phyloP scores from a whole-genome alignment of 768 basidiomycete genomes.

The Agaricus subrufescens region DNA sequence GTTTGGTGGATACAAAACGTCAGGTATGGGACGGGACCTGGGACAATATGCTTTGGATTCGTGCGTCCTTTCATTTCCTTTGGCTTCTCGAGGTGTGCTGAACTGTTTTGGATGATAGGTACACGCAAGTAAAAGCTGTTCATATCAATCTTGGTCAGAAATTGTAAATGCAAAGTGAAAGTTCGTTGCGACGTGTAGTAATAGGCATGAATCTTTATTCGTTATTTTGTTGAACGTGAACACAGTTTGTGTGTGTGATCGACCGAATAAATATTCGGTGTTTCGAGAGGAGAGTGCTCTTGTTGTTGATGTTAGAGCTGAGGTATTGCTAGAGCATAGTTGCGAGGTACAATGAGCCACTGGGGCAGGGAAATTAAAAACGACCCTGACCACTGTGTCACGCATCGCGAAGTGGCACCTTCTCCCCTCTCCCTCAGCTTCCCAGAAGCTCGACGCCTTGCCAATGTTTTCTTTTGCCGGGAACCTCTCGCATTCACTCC shows the following conservation, averaged over 20 bases:
- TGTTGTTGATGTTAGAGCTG: no score
- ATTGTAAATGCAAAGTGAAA: neutral
- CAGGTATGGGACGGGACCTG: conserved; percentile 65
- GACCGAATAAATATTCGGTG: no score
- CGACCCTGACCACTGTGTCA: no score
- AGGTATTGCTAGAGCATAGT: no score
- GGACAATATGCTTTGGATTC: conserved; percentile 59
- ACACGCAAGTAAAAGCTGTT: conserved; percentile 56
- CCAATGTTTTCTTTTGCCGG: no score
- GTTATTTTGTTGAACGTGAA: neutral
- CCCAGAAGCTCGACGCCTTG: no score
- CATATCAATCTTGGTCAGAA: conserved; percentile 48
- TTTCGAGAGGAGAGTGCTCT: no score
- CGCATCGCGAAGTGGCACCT: no score
- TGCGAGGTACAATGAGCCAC: no score
- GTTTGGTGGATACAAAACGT: conserved; percentile 73
- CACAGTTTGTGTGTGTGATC: neutral
- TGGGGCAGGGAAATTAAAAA: no score
- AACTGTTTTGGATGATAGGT: conserved; percentile 24
- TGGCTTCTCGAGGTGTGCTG: neutral
- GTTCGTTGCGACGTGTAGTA: neutral
- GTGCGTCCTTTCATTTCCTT: conserved; percentile 25
- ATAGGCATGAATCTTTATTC: neutral
- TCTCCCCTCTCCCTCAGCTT: no score
- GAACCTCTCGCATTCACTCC: no score